Evolutionary conservation across 1,284 basidiomycete species (phyloP), one percentile per base, ranked within the genome.

Genomic region (Coniferiporia sulphurascens): DNA sequence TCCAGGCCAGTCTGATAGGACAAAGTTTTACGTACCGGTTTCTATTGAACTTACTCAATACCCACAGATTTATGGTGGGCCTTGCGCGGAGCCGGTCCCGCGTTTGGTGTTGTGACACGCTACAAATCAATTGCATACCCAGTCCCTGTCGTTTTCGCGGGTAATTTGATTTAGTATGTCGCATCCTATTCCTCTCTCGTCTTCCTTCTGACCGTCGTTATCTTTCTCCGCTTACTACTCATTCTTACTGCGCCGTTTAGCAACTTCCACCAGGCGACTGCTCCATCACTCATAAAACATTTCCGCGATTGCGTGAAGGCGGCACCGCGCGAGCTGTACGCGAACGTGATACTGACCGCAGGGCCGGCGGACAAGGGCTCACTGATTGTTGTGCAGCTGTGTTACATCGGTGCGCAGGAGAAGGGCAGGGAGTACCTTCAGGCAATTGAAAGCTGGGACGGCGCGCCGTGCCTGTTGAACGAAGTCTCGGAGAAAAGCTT

Each of bases 261-360:
- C 71, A 88, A 91, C 27, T 94, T 95, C 75, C 87, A 92, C 69
- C 82, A 82, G 49, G 80, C 85, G 7, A 95, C 92, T 0, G 89
- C 93, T 0, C 84, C 91, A 7, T 93, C 90, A 6, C 81, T 96
- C 38, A 86, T 96, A 69, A 89, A 87, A 64, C 93, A 96, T 72
- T 93, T 94, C 77, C 85, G 93, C 32, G 94, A 96, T 71, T 95
- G 93, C 68, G 82, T 95, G 73, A 95, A 95, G 68, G 84, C 85
- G 38, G 88, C 90, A 3, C 91, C 93, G 13, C 81, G 87, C 22
- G 86, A 93, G 67, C 81, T 95, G 15, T 95, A 96, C 71, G 87
- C 90, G 38, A 95, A 95, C 69, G 83, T 93, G 44, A 82, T 95
- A 58, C 80, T 96, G 58, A 95, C 93, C 0, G 92, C 93, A 0